Base-by-base conservation (phyloP, 2,329 filamentous ascomycete genomes). In the Aureobasidium melanogenum region DNA sequence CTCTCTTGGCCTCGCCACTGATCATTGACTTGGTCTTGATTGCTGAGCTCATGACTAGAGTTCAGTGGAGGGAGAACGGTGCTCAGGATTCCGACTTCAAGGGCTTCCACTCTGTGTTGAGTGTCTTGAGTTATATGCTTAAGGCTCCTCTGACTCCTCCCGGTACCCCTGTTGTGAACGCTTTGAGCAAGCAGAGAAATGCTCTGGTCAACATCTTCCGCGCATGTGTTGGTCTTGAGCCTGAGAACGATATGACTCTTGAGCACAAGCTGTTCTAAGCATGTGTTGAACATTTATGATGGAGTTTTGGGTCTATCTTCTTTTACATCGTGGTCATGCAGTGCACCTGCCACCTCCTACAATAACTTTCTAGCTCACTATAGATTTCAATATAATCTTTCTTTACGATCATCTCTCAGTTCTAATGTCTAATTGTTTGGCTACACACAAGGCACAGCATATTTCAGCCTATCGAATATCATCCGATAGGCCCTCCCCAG, bases 181-280 rank as follows among this genome's bases (percentile, higher is more conserved):
- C 94, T 63, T 83, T 99, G 67, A 91, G 88, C 72, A 99, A 99
- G 84, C 94, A 99, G 82, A 91, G 94, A 67, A 88, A 86, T 67
- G 92, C 92, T 46, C 77, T 99, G 74, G 94, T 89, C 76, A 99
- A 99, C 82, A 97, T 99, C 78, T 96, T 99, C 87, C 91, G 93
- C 71, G 94, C 94, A 66, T 97, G 93, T 72, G 88, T 99, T 70
- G 94, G 94, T 66, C 84, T 99, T 63, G 90, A 97, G 82, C 94
- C 94, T 17, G 94, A 99, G 84, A 94, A 88, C 62, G 94, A 99
- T 75, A 99, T 99, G 94, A 97, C 92, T 43, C 84, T 97, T 58
- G 94, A 99, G 84, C 93, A 97, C 82, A 99, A 97, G 86, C 84
- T 97, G 66, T 92, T 97, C 74, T 70, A 62, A 52, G 28, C 26